phyloP scores from a whole-genome alignment of 192 early-diverging fungal species.

The Umbelopsis isabellina region DNA sequence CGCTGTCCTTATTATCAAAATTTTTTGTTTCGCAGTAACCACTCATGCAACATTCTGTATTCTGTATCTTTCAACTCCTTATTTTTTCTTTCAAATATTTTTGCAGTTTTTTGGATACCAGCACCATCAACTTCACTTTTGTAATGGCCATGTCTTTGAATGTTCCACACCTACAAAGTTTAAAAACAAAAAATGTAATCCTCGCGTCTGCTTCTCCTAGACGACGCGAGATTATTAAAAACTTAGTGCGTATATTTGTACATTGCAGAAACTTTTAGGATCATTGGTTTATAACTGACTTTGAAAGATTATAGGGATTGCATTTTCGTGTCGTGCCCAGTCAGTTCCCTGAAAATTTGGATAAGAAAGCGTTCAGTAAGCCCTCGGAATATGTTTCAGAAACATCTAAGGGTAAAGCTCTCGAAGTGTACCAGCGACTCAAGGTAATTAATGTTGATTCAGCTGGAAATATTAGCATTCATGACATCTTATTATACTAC shows the following conservation, averaged over 20 bases:
- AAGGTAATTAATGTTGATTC: slow-evolving; percentile 32
- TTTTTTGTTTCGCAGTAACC: background rate
- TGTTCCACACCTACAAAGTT: slow-evolving; percentile 13
- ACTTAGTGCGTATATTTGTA: slow-evolving; percentile 30
- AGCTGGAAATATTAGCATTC: background rate
- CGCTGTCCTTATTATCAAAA: too few species aligned
- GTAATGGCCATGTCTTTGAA: background rate
- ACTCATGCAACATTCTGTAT: background rate
- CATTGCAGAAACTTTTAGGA: background rate
- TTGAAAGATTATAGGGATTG: slow-evolving; percentile 51
- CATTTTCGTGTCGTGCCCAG: slow-evolving; percentile 67
- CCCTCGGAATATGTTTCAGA: slow-evolving; percentile 71
- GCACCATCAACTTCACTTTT: background rate
- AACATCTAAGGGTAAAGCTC: slow-evolving; percentile 71
- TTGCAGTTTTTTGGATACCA: background rate
- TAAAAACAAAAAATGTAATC: slow-evolving; percentile 58
- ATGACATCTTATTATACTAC: background rate
- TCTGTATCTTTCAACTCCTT: background rate
- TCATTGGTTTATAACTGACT: background rate
- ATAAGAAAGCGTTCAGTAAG: slow-evolving; percentile 62
- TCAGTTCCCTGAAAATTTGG: slow-evolving; percentile 78
- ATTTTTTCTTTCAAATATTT: background rate
- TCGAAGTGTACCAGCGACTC: slow-evolving; percentile 65
- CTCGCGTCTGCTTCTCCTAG: slow-evolving; percentile 84
- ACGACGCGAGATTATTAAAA: slow-evolving; percentile 71